Base-by-base conservation (phyloP, 176 grass and related monocot genomes). In the Triticum dicoccoides region DNA sequence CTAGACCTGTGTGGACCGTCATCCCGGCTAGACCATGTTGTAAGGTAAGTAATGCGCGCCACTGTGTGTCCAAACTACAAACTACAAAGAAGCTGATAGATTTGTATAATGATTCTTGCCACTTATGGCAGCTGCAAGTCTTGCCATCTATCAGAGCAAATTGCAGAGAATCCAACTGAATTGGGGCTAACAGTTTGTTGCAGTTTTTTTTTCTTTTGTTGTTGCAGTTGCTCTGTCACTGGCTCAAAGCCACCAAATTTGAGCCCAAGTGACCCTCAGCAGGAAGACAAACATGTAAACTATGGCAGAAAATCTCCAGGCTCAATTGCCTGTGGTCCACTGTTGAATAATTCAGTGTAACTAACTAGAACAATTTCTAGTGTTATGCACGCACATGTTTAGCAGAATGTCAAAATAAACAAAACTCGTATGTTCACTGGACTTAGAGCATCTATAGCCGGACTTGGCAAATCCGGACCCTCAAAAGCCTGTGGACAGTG, bases 111-210 rank as follows among this genome's bases (percentile, higher is more conserved):
- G 83, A 72, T 84, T 76, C 37, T 77, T 77, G 64, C 24, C 77
- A 27, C 45, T 64, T 67, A 34, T 83, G 84, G 74, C 75, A 87
- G 65, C 58, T 80, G 59, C 80, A 68, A 87, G 65, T 83, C 81
- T 58, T 87, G 84, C 18, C 79, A 76, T 75, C 27, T 75, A 54
- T 61, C 59, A 61, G 67, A 80, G 75, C 89, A 87, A 91, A 87
- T 87, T 84, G 81, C 85, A 87, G 80, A 87, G 81, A 63, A 76
- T 11, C 61, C 85, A 91, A 87, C 11, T 30, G 76, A 87, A 77
- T 69, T 77, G 89, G 47, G 69, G 86, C 76, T 68, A 61, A 61
- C 13, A 64, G 82, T 91, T 91, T 81, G 89, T 88, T 91, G 89
- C 77, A 64, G 4, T n/a, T 33, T 33, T 33, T 33, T 33, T 33